These are phyloP conservation scores for Mortierella sp. DNA, from an alignment of 371 early-diverging fungal species.

Conservation along the genomic window DNA sequence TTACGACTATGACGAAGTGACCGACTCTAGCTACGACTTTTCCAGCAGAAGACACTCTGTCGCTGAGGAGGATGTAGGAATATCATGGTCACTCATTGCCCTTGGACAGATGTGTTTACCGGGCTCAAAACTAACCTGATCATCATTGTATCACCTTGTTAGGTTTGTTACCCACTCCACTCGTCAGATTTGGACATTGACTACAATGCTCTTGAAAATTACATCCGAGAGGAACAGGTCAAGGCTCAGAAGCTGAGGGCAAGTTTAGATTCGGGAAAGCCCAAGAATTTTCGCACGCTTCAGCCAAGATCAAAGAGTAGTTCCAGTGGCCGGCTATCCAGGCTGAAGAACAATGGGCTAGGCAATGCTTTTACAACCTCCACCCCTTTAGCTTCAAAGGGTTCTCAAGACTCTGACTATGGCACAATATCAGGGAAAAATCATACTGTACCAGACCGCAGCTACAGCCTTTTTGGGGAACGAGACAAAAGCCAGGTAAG, in stretches of 20 bases:
- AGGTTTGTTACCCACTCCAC: slow-evolving; percentile 49
- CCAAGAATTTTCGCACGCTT: slow-evolving; percentile 7
- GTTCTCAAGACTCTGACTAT: slow-evolving; percentile 22
- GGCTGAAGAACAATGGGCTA: slow-evolving; percentile 16
- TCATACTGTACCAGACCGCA: slow-evolving; percentile 23
- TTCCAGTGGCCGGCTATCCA: slow-evolving; percentile 32
- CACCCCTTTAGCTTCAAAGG: slow-evolving; percentile 14
- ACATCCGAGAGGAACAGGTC: slow-evolving; percentile 46
- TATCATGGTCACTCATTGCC: background rate
- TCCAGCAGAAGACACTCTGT: slow-evolving; percentile 49
- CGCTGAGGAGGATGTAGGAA: slow-evolving; percentile 53
- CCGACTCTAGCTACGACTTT: slow-evolving; percentile 44
- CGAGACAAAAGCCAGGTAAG: slow-evolving; percentile 45
- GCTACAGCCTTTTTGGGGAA: slow-evolving; percentile 53
- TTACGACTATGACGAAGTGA: slow-evolving; percentile 47
- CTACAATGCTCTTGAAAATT: slow-evolving; percentile 43
- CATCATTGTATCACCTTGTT: background rate
- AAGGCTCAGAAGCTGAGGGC: slow-evolving; percentile 31
- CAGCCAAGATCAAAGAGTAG: slow-evolving; percentile 17
- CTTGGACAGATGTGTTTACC: too few species aligned
- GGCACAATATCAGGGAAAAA: slow-evolving; percentile 25
- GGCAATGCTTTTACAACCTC: slow-evolving; percentile 23
- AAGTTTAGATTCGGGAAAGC: background rate
- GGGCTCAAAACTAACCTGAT: background rate
- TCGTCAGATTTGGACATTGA: slow-evolving; percentile 30